Conservation (phyloP, 2,329 filamentous ascomycete genomes). For the Westerdykella ornata region DNA sequence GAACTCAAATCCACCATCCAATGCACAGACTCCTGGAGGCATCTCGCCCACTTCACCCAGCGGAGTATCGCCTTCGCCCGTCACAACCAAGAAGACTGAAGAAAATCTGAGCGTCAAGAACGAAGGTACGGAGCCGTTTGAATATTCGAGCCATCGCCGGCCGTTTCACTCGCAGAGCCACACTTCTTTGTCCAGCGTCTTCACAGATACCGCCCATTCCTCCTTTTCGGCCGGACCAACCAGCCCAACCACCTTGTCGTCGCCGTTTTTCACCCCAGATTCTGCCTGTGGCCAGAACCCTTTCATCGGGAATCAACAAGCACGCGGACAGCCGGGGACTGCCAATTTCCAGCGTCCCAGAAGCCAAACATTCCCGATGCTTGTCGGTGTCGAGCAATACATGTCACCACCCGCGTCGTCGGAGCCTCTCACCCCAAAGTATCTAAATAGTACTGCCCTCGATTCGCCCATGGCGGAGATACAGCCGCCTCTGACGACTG, state of each 20-base stretch:
- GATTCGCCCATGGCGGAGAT: conserved; percentile 49
- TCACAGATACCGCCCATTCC: conserved; percentile 59
- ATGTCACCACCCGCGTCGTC: conserved; percentile 46
- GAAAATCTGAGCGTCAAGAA: conserved; percentile 59
- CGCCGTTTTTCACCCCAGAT: conserved; percentile 73
- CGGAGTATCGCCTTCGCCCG: conserved; percentile 61
- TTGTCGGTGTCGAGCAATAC: conserved; percentile 55
- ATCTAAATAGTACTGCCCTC: conserved; percentile 41
- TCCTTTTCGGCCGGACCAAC: conserved; percentile 63
- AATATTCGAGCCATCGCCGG: conserved; percentile 55
- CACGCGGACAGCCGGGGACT: conserved; percentile 42
- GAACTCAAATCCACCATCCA: conserved; percentile 50
- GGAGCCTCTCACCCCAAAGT: conserved; percentile 53
- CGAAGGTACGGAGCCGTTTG: conserved; percentile 52
- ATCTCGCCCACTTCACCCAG: conserved; percentile 69
- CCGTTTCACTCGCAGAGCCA: conserved; percentile 60
- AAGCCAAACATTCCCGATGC: conserved; percentile 77
- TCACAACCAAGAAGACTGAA: conserved; percentile 63
- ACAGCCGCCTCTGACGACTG: conserved; percentile 31
- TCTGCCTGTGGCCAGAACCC: conserved; percentile 54
- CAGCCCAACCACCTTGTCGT: conserved; percentile 67
- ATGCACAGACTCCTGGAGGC: conserved; percentile 56
- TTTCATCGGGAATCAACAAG: conserved; percentile 54
- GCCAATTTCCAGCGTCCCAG: conserved; percentile 66
- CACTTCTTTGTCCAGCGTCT: conserved; percentile 61